Evolutionary conservation across 257 asterid species (phyloP), one percentile per base, ranked within the genome.

Genomic region (Cruciata laevipes): DNA sequence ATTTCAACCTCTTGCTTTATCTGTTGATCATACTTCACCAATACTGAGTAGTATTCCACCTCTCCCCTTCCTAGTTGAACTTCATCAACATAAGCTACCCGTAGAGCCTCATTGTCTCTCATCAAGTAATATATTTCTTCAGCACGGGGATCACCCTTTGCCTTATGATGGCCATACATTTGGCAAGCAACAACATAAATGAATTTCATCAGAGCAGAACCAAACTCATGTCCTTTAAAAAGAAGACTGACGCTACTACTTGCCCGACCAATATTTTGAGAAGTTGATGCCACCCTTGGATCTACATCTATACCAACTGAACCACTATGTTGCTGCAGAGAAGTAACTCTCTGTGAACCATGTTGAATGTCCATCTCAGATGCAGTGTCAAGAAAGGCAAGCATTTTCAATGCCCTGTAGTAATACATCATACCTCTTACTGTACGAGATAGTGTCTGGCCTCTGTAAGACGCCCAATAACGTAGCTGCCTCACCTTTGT

Each of bases 351-450:
- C 69, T 75, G 92, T 4, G 92, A 86, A 62, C 95, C 98, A 75
- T 75, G 89, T 70, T 89, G 77, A 62, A 92, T 80, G 53, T 92
- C 97, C 86, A 87, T 81, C 81, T 92, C 98, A 0, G 94, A 78
- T 38, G 98, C 97, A 68, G 88, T 67, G 71, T 92, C 98, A 37
- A 92, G 95, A 85, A 86, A 92, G 5, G 98, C 79, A 57, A 92
- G 95, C 97, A 92, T 87, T 76, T 86, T 83, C n/a, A 92, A 87
- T 69, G 98, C 98, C 80, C 92, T 71, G 80, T 89, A 81, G 72
- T 92, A 89, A 75, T 92, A 89, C 98, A 92, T 92, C 98, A 92
- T 92, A 71, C 98, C 98, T 74, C 97, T 83, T 65, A 92, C 94
- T 8, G 98, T 92, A 57, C 98, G 90, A 13, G 97, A 84, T 33